Evolutionary conservation across 1,284 basidiomycete species (phyloP).

Genomic region (Ganoderma boninense): DNA sequence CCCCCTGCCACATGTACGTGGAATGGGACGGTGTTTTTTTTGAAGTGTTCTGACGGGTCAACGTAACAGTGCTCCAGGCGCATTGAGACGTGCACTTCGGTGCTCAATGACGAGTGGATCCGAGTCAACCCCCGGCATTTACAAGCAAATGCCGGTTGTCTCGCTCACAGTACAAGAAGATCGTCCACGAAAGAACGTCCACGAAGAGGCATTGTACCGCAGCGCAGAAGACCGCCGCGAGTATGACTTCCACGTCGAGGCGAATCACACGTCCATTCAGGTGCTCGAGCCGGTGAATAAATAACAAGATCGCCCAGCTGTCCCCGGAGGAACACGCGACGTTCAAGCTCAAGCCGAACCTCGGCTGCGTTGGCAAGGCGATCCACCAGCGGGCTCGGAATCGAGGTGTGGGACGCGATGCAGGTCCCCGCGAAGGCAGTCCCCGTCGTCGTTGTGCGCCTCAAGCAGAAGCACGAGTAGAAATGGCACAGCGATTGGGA

Average conservation of each 20-base stretch:
- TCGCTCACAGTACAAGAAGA: conserved; percentile 64
- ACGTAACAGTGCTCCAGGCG: conserved; percentile 91
- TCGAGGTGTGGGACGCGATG: conserved; percentile 91
- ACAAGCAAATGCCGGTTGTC: conserved; percentile 79
- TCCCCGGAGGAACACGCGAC: conserved; percentile 81
- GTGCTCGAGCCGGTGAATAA: conserved; percentile 93
- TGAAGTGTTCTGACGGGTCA: conserved; percentile 48
- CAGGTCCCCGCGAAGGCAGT: conserved; percentile 94
- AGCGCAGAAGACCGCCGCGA: conserved; percentile 98
- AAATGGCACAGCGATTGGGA: no score
- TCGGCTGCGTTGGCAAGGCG: conserved; percentile 90
- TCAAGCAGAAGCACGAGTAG: no score
- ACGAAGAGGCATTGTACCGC: conserved; percentile 97
- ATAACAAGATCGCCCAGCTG: conserved; percentile 88
- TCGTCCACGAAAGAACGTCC: conserved; percentile 82
- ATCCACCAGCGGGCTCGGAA: conserved; percentile 91
- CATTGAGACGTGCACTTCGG: conserved; percentile 96
- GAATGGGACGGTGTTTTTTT: neutral
- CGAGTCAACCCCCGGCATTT: no score
- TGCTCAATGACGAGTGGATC: conserved; percentile 97
- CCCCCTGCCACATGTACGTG: conserved; percentile 78
- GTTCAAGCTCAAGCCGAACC: conserved; percentile 92
- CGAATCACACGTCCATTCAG: conserved; percentile 92
- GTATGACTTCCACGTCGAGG: conserved; percentile 99
- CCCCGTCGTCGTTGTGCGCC: no score